Base-by-base conservation (phyloP, 345 rosid genomes). In the Eucalyptus tenuipes region DNA sequence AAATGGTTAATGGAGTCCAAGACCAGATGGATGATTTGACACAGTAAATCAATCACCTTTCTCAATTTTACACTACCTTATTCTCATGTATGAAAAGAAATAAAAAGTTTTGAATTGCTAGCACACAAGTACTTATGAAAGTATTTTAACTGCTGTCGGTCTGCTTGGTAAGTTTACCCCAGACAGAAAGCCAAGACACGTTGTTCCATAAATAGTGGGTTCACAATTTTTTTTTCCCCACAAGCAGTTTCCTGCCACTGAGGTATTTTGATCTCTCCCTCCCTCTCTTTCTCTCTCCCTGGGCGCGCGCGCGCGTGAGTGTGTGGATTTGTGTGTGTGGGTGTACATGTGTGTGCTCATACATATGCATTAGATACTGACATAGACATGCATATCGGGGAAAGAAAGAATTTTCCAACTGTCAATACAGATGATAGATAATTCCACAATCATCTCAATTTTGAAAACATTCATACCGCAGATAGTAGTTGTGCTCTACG, bases 401-500 rank as follows among this genome's bases (percentile, higher is more conserved):
- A 52, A 52, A 52, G 57, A 52, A 52, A 52, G 57, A 18, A 52
- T 3, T 3, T 52, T 18, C 57, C 57, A 8, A 18, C 57, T 52
- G 57, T 52, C 57, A 18, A 52, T 52, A 52, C 24, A 52, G 57
- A 52, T 52, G 14, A 25, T 27, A 25, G 20, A 49, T 49, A 11
- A 22, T 24, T 47, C 86, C 37, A 12, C n/a, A 25, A 25, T 25
- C n/a, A 59, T 59, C 31, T 10, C 5, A 59, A 59, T 25, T 59
- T 59, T 59, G 4, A 59, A 59, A 25, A 25, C 8, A 27, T 80
- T 45, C 98, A 86, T 96, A 97, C 99, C 90, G 99, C 97, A 90
- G 97, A 95, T 66, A 97, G 91, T 61, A 96, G 89, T 85, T 96
- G 96, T 68, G 98, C 98, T 94, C 93, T 95, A 24, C 97, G 96